phyloP scores from a whole-genome alignment of 805 yeast species.

The Pichia deserticola region DNA sequence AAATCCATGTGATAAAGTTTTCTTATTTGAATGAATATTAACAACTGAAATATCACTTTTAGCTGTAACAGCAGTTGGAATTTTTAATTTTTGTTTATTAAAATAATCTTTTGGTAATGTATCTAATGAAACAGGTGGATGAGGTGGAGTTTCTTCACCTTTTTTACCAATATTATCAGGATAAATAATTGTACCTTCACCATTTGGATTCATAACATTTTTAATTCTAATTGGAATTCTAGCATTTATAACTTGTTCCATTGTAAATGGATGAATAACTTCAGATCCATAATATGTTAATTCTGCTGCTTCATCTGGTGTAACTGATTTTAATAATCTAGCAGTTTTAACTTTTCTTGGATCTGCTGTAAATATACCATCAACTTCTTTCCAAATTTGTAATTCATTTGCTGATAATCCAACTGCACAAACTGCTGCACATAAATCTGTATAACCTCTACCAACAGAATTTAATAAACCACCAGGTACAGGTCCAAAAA shows the following conservation, averaged over 20 bases:
- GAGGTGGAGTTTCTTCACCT: constrained; percentile 91
- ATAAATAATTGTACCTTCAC: constrained; percentile 87
- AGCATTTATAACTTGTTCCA: constrained; percentile 97
- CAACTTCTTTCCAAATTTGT: constrained; percentile 98
- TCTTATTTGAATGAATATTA: constrained; percentile 89
- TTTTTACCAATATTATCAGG: constrained; percentile 82
- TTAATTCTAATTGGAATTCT: constrained; percentile 94
- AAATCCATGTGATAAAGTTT: constrained; percentile 90
- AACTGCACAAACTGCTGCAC: constrained; percentile 95
- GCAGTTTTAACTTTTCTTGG: constrained; percentile 94
- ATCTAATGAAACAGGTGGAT: constrained; percentile 77
- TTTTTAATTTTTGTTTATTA: constrained; percentile 39
- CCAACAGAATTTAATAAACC: constrained; percentile 91
- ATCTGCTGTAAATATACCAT: constrained; percentile 97
- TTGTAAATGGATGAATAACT: constrained; percentile 97
- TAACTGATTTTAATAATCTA: constrained; percentile 73
- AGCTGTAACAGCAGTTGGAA: constrained; percentile 94
- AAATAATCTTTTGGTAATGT: constrained; percentile 33
- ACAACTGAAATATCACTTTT: constrained; percentile 87
- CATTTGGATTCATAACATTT: constrained; percentile 90
- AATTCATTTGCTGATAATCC: constrained; percentile 88
- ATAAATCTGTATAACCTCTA: constrained; percentile 94
- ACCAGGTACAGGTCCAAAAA: constrained; percentile 93
- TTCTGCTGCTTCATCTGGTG: constrained; percentile 99
- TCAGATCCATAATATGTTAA: constrained; percentile 96